phyloP scores from a whole-genome alignment of 1,284 basidiomycete genomes.

The Leccinum cinnamomeum region DNA sequence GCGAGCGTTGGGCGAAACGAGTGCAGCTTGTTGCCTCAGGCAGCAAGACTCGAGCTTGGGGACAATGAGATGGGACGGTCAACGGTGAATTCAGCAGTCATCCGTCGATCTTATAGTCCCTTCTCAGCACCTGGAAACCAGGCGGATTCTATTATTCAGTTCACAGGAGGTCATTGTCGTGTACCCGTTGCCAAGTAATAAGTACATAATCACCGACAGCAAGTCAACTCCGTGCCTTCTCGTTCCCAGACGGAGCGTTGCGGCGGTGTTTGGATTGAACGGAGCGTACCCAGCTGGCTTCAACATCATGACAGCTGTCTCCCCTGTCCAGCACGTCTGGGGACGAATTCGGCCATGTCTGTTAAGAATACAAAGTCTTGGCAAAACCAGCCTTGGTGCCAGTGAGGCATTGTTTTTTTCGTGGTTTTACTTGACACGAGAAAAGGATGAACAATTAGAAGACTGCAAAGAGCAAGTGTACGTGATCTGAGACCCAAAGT shows the following conservation, averaged over 20 bases:
- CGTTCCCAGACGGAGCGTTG: too few relatives aligned
- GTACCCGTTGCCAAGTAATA: background rate
- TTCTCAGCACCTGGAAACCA: background rate
- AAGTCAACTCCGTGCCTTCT: background rate
- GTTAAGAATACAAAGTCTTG: background rate
- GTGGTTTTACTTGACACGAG: background rate
- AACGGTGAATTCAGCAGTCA: background rate
- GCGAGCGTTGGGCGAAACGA: conserved; percentile 17
- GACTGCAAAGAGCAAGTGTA: background rate
- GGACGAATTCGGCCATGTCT: background rate
- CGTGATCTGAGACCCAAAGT: background rate
- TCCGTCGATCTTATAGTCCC: background rate
- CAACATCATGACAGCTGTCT: too few relatives aligned
- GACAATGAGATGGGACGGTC: background rate
- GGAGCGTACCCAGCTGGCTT: too few relatives aligned
- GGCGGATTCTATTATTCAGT: background rate
- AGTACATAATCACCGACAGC: background rate
- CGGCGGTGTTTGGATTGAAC: too few relatives aligned
- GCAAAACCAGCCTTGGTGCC: too few relatives aligned
- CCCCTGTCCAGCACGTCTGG: too few relatives aligned
- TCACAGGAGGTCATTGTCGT: background rate
- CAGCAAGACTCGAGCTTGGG: conserved; percentile 1
- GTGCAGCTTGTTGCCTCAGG: conserved; percentile 18
- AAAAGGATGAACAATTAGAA: background rate
- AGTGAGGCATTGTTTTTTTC: background rate